Evolutionary conservation across 2,329 filamentous ascomycete species (phyloP).

Genomic region (Aspergillus pseudoterreus): DNA sequence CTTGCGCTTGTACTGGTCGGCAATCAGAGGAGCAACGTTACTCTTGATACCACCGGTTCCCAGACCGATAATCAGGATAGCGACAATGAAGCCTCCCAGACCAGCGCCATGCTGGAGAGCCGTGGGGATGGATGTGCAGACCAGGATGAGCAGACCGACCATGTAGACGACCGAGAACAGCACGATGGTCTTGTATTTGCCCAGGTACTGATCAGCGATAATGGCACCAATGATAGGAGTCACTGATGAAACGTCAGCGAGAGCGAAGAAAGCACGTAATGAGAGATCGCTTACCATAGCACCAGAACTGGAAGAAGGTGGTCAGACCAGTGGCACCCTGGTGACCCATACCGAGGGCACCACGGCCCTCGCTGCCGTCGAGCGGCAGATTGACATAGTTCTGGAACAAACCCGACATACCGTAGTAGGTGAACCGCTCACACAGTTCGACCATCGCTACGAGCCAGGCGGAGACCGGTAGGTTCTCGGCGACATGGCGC

Average conservation of each 20-base stretch:
- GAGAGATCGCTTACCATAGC: conserved; percentile 38
- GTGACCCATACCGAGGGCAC: conserved; percentile 43
- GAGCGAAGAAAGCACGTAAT: neutral
- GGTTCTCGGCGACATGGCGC: conserved; percentile 52
- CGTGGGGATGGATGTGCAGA: conserved; percentile 52
- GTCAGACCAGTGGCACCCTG: conserved; percentile 47
- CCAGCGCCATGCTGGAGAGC: conserved; percentile 50
- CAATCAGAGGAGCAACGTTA: conserved; percentile 58
- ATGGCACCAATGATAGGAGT: conserved; percentile 59
- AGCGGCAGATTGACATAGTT: conserved; percentile 51
- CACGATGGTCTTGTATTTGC: conserved; percentile 59
- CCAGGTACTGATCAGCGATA: conserved; percentile 58
- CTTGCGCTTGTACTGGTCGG: conserved; percentile 62
- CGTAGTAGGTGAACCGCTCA: conserved; percentile 59
- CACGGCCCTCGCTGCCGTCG: conserved; percentile 36
- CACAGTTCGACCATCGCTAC: conserved; percentile 55
- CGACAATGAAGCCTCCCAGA: conserved; percentile 53
- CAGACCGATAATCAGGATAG: conserved; percentile 61
- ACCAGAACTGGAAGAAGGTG: conserved; percentile 56
- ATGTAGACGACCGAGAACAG: conserved; percentile 58
- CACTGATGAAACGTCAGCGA: conserved; percentile 24
- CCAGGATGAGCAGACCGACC: conserved; percentile 52
- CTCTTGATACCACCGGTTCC: conserved; percentile 69
- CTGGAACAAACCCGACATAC: conserved; percentile 53
- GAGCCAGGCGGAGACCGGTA: conserved; percentile 55